Evolutionary conservation across 257 asterid genomes (phyloP).

Genomic region (Solanum ahanhuiri): DNA sequence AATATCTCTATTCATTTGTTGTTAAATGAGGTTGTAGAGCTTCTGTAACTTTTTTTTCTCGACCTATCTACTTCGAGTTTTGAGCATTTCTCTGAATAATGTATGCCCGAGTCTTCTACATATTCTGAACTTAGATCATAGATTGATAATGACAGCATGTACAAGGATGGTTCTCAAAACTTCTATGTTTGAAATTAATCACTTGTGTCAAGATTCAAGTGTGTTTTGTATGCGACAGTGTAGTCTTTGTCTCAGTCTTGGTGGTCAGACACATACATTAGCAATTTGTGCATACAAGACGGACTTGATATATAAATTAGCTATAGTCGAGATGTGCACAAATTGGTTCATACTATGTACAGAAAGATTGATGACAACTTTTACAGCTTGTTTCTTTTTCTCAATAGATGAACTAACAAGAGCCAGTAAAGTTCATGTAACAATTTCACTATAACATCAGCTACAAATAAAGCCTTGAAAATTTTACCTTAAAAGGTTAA

Average conservation of each 20-base stretch:
- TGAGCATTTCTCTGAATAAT: not conserved
- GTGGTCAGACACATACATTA: not conserved
- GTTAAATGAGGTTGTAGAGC: constrained; percentile 11
- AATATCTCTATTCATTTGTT: not conserved
- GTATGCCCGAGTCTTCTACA: not conserved
- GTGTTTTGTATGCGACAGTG: not conserved
- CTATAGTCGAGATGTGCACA: not conserved
- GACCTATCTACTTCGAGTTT: not conserved
- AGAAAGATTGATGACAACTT: no score
- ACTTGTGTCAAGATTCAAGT: not conserved
- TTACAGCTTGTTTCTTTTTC: not conserved
- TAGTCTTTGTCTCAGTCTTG: not conserved
- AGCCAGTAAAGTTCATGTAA: not conserved
- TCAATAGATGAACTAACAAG: not conserved
- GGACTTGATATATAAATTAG: not conserved
- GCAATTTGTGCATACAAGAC: not conserved
- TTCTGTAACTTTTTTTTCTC: not conserved
- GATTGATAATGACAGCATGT: not conserved
- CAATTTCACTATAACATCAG: not conserved
- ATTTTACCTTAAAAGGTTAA: no score
- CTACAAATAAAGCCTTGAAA: not conserved
- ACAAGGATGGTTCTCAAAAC: not conserved
- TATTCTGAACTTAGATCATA: not conserved
- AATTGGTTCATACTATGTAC: not conserved
- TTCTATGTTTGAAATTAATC: not conserved